Evolutionary conservation across 768 basidiomycete species (phyloP).

Genomic region (Hemileccinum impolitum): DNA sequence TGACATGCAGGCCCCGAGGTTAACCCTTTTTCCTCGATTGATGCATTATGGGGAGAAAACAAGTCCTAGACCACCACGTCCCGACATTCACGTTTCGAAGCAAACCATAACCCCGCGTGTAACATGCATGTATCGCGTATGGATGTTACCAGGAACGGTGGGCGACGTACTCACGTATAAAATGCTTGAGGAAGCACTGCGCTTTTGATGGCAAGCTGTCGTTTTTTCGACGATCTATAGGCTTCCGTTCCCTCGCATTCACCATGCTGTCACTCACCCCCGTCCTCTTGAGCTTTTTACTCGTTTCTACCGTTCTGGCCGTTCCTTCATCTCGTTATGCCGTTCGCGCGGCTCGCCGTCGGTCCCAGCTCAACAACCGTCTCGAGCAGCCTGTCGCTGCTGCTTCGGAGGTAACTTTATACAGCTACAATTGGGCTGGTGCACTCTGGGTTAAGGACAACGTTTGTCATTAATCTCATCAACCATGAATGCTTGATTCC

Average conservation of each 20-base stretch:
- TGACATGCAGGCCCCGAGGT: too few relatives aligned
- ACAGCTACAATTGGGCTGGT: constrained; percentile 1
- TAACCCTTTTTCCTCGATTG: not conserved
- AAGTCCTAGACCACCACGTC: not conserved
- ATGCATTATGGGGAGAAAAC: not conserved
- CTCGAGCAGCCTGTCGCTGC: not conserved
- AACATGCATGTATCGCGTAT: not conserved
- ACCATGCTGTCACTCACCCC: not conserved
- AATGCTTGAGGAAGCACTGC: not conserved
- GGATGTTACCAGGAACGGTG: not conserved
- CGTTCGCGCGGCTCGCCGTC: not conserved
- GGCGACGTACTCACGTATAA: not conserved
- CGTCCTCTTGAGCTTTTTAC: not conserved
- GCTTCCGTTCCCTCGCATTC: not conserved
- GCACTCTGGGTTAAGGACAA: not conserved
- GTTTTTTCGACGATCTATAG: not conserved
- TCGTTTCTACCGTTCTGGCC: not conserved
- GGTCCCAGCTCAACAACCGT: not conserved
- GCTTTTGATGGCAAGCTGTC: not conserved
- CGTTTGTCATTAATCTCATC: not conserved
- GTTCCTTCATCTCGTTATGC: not conserved
- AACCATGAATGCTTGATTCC: not conserved
- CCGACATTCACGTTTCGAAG: not conserved
- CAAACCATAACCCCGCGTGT: not conserved
- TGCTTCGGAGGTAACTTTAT: not conserved